These are phyloP conservation scores for Tieghemiomyces parasiticus DNA, from an alignment of 192 early-diverging fungal species.

Conservation along the genomic window DNA sequence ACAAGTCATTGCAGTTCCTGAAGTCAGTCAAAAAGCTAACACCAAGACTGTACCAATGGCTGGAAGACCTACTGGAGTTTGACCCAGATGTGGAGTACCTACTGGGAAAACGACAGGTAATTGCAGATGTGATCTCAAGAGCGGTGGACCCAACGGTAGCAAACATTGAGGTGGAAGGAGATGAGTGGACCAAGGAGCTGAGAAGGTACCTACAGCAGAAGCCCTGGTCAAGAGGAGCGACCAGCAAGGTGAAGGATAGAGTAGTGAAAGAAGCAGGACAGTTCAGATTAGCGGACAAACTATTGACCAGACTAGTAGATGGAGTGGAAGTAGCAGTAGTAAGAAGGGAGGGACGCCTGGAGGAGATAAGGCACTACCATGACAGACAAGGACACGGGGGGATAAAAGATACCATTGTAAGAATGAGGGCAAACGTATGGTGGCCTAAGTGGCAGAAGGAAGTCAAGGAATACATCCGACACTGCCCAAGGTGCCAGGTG, in stretches of 20 bases:
- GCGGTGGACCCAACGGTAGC: no score
- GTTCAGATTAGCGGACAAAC: not conserved
- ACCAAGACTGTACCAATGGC: not conserved
- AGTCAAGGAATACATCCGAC: not conserved
- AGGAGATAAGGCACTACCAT: not conserved
- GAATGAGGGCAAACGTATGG: not conserved
- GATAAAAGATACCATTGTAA: not conserved
- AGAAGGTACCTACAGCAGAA: not conserved
- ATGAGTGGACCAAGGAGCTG: not conserved
- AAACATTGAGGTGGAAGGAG: no score
- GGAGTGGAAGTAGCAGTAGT: not conserved
- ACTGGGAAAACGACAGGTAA: not conserved
- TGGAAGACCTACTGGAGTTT: not conserved
- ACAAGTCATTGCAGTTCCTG: not conserved
- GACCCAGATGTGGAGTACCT: not conserved
- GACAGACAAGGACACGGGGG: not conserved
- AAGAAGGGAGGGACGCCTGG: no score
- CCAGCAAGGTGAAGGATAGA: not conserved
- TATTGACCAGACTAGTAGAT: not conserved
- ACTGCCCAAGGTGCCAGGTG: not conserved
- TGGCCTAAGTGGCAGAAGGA: not conserved
- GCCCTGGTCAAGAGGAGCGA: not conserved
- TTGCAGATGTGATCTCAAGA: not conserved
- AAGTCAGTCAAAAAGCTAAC: not conserved
- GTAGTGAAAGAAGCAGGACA: not conserved